Evolutionary conservation across 2,329 filamentous ascomycete genomes (phyloP).

Genomic region (Alternaria sp.): DNA sequence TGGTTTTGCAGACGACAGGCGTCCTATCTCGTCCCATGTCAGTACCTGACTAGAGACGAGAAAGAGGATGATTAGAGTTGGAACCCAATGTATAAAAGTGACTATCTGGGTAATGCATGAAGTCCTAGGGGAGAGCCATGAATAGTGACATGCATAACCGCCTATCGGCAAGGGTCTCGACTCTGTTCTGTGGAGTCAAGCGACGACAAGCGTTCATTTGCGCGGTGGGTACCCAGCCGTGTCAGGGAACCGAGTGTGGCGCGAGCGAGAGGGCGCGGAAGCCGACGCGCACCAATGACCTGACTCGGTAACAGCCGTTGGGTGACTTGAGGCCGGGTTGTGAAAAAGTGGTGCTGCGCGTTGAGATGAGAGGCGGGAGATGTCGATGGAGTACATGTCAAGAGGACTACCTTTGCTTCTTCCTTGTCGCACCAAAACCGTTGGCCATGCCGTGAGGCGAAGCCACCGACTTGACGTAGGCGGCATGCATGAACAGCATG

Average conservation of each 20-base stretch:
- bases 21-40: background rate
- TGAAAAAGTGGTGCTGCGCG: conserved; percentile 1
- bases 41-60: conserved; percentile 2
- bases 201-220: conserved; percentile 7
- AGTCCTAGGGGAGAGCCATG: conserved; percentile 1
- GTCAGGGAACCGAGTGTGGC: conserved; percentile 12
- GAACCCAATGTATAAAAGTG: conserved; percentile 8
- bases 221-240: conserved; percentile 6
- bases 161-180: conserved; percentile 12
- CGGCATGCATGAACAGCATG: background rate
- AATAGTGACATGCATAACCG: conserved; percentile 12
- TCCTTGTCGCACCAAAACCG: background rate
- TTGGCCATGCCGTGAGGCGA: conserved; percentile 8
- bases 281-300: conserved; percentile 7
- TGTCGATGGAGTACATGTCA: background rate
- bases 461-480: background rate
- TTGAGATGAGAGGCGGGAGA: background rate
- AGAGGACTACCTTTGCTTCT: background rate
- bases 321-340: background rate
- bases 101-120: conserved; percentile 12
- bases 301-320: conserved; percentile 5
- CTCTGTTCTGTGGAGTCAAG: conserved; percentile 11
- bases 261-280: conserved; percentile 8
- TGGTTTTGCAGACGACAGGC: background rate
- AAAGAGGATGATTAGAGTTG: background rate